phyloP scores from a whole-genome alignment of 2,329 filamentous ascomycete species.

The Aspergillus pseudoterreus region DNA sequence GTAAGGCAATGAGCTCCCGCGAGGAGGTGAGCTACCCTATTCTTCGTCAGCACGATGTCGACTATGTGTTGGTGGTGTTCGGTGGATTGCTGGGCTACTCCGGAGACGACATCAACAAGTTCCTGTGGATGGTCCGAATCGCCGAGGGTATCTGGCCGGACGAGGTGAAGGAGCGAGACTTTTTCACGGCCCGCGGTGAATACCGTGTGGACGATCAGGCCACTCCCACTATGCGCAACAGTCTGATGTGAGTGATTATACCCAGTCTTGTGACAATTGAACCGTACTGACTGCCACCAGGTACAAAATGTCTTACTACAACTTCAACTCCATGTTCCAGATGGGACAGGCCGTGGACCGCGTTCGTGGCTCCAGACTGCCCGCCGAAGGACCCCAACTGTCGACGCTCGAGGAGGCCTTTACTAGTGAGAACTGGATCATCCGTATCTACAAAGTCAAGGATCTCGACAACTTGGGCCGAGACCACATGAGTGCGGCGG shows the following conservation, averaged over 20 bases:
- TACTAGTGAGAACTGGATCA: slow-evolving; percentile 99
- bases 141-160: slow-evolving; percentile 99
- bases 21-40: slow-evolving; percentile 99
- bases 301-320: slow-evolving; percentile 99
- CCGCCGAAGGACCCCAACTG: slow-evolving; percentile 79
- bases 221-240: slow-evolving; percentile 97
- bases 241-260: slow-evolving; percentile 74
- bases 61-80: slow-evolving; percentile 97
- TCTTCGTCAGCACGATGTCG: slow-evolving; percentile 96
- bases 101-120: slow-evolving; percentile 99
- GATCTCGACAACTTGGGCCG: slow-evolving; percentile 93
- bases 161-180: slow-evolving; percentile 94
- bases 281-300: slow-evolving; percentile 44
- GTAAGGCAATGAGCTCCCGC: slow-evolving; percentile 95
- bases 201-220: slow-evolving; percentile 92
- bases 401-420: slow-evolving; percentile 94
- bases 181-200: slow-evolving; percentile 90
- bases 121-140: slow-evolving; percentile 99
- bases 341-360: slow-evolving; percentile 85
- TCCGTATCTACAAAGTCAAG: slow-evolving; percentile 99
- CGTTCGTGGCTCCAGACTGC: slow-evolving; percentile 75
- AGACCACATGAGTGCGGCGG: slow-evolving; percentile 67
- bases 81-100: slow-evolving; percentile 95
- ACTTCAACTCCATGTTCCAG: slow-evolving; percentile 89
- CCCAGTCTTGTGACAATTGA: slow-evolving; percentile 17